These are phyloP conservation scores for Limnomonas spitsbergensis DNA, from an alignment of 139 green algal genomes.

Conservation along the genomic window DNA sequence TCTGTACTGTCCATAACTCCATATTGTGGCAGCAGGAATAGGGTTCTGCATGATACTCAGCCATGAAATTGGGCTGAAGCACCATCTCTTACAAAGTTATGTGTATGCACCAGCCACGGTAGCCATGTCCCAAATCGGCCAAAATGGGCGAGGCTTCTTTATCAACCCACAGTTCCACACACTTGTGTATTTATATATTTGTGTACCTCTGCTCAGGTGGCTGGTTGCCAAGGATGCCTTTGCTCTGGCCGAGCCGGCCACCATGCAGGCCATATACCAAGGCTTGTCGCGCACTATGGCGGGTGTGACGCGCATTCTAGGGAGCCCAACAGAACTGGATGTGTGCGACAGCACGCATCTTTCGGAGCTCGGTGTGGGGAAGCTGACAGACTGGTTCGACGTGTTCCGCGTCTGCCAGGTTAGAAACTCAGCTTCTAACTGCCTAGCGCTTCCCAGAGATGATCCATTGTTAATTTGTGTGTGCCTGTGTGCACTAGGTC, in stretches of 20 bases:
- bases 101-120: no score
- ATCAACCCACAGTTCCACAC: no score
- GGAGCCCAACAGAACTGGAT: constrained; percentile 24
- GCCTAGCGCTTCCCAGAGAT: not conserved
- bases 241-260: constrained; percentile 46
- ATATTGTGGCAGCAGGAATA: no score
- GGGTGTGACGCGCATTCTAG: not conserved
- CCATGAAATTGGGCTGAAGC: no score
- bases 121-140: no score
- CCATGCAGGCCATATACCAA: constrained; percentile 59
- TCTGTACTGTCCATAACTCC: no score
- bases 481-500: not conserved
- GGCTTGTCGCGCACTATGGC: constrained; percentile 28
- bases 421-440: constrained; percentile 3
- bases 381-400: constrained; percentile 61
- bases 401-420: constrained; percentile 67
- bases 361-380: constrained; percentile 21
- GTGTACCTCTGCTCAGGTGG: no score
- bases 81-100: no score
- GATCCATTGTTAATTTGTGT: not conserved
- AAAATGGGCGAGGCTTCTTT: no score
- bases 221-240: constrained; percentile 77
- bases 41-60: no score
- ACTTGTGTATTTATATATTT: no score
- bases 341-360: constrained; percentile 17